Evolutionary conservation across 78 protist genomes (phyloP), one percentile per base, ranked within the genome.

Genomic region (Dictyostelium intermedium): DNA sequence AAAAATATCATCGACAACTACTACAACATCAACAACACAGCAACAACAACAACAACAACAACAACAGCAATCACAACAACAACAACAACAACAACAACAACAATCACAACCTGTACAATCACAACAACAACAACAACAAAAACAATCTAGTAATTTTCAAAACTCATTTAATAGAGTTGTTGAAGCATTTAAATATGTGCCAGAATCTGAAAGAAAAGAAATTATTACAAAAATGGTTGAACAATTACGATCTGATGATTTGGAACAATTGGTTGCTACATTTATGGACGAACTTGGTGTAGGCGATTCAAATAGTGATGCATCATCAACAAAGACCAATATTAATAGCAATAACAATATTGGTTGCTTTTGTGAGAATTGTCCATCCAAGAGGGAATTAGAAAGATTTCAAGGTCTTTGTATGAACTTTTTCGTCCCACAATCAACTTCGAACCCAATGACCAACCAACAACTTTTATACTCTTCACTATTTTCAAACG

Each of bases 221-320:
- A 39, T 25, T 23, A 87, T 87, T 9, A 61, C 69, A 34, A 77
- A 78, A 11, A 87, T 79, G 85, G 93, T 87, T 35, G 60, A 79
- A 60, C 60, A 61, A 37, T 69, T 87, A 63, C 37, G 43, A 16
- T 77, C 85, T 32, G 93, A 87, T 11, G 93, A 87, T 63, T 56
- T 87, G 35, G 85, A 79, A 32, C 86, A 87, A 79, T 41, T 87
- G 10, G 93, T 87, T 16, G 37, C 39, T 0, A 60, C 83, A 35
- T 87, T 87, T 66, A 87, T 87, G 39, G 85, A 87, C 9, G 93
- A 87, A 74, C 45, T 83, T 30, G 82, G 82, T 41, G 60, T n/a
- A 23, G 27, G 61, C 25, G 39, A 82, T 35, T 7, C 16, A 16
- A 34, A n/a, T n/a, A 25, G 56, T 30, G 39, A 50, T 0, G 5